Conservation (phyloP, 371 early-diverging fungal genomes). For the Haplosporangium sp. region DNA sequence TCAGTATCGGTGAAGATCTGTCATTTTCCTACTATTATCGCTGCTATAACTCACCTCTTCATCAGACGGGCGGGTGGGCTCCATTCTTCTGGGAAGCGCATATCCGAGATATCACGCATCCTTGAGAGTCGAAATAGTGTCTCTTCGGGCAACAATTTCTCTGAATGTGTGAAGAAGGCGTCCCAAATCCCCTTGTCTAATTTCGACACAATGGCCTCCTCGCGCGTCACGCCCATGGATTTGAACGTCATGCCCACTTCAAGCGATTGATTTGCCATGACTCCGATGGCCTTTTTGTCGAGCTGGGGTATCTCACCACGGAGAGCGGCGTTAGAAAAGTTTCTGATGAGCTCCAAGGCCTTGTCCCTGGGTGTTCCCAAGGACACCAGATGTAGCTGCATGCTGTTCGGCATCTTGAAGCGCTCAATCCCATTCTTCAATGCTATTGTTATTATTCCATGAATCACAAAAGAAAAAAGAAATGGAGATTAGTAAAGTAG, state of each 20-base stretch:
- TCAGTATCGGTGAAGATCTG: background rate
- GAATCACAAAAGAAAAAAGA: background rate
- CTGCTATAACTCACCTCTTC: slow-evolving; percentile 60
- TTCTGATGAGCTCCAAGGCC: slow-evolving; percentile 17
- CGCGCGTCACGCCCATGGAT: slow-evolving; percentile 42
- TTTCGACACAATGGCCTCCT: slow-evolving; percentile 28
- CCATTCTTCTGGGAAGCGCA: slow-evolving; percentile 87
- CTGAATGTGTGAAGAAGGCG: slow-evolving; percentile 35
- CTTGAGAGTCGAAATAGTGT: slow-evolving; percentile 20
- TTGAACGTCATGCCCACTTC: slow-evolving; percentile 53
- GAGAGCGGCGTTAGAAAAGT: slow-evolving; percentile 13
- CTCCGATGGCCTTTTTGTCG: slow-evolving; percentile 20
- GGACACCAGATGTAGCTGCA: slow-evolving; percentile 28
- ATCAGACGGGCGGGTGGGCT: slow-evolving; percentile 77
- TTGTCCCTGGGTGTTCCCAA: slow-evolving; percentile 27
- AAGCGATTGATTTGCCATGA: slow-evolving; percentile 26
- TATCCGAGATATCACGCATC: slow-evolving; percentile 75
- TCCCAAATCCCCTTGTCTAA: slow-evolving; percentile 44
- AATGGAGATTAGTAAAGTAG: background rate
- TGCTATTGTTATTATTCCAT: slow-evolving; percentile 12
- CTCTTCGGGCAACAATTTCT: slow-evolving; percentile 30
- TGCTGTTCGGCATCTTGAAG: slow-evolving; percentile 15
- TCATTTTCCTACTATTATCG: background rate
- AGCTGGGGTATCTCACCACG: slow-evolving; percentile 29
- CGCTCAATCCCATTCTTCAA: slow-evolving; percentile 27